Evolutionary conservation across 352 stramenopile genomes (phyloP).

Genomic region (Globisporangium viniferum): DNA sequence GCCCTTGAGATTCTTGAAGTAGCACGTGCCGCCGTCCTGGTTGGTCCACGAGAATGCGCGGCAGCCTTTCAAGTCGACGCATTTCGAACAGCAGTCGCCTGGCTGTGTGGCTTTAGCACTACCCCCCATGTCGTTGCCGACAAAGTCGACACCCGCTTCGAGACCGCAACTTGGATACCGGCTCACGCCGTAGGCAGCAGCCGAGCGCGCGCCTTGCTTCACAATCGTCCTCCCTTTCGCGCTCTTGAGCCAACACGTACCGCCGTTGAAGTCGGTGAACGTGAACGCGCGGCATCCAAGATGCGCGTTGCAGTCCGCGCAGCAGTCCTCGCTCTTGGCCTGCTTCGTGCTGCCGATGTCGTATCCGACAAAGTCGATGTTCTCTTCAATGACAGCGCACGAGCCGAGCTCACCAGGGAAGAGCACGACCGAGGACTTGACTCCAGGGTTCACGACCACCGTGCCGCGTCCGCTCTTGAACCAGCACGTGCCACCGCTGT

Average conservation of each 20-base stretch:
- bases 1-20: background rate
- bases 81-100: slow-evolving; percentile 21
- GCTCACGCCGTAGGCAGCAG: too few species aligned
- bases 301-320: too few species aligned
- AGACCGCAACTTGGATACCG: too few species aligned
- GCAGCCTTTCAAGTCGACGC: too few species aligned
- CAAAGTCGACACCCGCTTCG: slow-evolving; percentile 18
- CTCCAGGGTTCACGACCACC: slow-evolving; percentile 19
- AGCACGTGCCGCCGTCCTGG: background rate
- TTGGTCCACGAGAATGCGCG: too few species aligned
- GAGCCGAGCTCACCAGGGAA: background rate
- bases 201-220: slow-evolving; percentile 19
- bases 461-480: slow-evolving; percentile 45
- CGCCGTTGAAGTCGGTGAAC: slow-evolving; percentile 18
- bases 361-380: background rate
- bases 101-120: slow-evolving; percentile 5
- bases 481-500: slow-evolving; percentile 48
- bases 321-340: too few species aligned
- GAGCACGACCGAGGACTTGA: slow-evolving; percentile 17
- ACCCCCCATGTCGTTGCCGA: slow-evolving; percentile 32
- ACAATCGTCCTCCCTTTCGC: background rate
- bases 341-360: too few species aligned
- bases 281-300: background rate
- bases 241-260: slow-evolving; percentile 61
- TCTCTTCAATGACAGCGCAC: background rate